Evolutionary conservation across 179 eudicot genomes (phyloP).

Genomic region (Heliamphora pulchella): DNA sequence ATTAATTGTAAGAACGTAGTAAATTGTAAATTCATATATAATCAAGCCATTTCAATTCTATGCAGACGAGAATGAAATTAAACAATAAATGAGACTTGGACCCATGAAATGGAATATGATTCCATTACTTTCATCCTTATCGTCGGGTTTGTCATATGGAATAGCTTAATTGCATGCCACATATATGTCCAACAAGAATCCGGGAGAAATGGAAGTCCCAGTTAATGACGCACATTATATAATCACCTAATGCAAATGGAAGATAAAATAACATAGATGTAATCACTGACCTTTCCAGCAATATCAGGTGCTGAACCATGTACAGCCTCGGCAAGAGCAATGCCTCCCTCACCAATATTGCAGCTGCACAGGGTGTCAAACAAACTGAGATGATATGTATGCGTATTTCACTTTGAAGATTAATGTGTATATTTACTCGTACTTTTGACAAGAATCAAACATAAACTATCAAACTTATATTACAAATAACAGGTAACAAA

Average conservation of each 20-base stretch:
- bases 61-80: not conserved
- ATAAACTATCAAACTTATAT: not conserved
- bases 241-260: not conserved
- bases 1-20: too few species aligned
- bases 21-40: not conserved
- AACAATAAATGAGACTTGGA: not conserved
- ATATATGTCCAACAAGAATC: not conserved
- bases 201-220: conserved; percentile 6
- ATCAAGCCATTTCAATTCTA: not conserved
- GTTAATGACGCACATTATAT: not conserved
- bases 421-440: not conserved
- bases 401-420: not conserved
- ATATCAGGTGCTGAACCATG: conserved; percentile 99
- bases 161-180: not conserved
- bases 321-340: conserved; percentile 98
- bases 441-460: not conserved
- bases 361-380: conserved; percentile 37
- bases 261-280: not conserved
- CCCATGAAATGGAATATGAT: not conserved
- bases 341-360: conserved; percentile 97
- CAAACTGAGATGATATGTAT: conserved; percentile 3
- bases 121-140: not conserved
- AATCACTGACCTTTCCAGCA: conserved; percentile 76
- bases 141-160: conserved; percentile 1
- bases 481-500: not conserved